Conservation (phyloP, 129 eudicot genomes). For the Tagetes erecta region DNA sequence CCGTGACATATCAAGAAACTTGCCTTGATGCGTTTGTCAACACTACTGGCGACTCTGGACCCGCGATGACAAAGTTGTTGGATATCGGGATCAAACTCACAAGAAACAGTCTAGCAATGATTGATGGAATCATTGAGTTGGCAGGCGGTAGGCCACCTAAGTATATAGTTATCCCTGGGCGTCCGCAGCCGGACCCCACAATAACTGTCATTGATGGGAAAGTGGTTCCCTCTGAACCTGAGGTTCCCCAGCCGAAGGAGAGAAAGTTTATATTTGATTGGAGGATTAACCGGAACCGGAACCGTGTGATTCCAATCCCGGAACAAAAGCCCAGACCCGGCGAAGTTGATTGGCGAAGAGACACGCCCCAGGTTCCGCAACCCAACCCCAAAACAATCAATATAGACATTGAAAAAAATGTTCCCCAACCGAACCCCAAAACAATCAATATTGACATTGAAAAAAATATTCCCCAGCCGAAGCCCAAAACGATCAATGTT, state of each 20-base stretch:
- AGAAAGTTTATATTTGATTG: neutral
- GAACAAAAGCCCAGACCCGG: neutral
- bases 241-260: neutral
- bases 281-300: neutral
- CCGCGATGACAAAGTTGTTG: slow-evolving; percentile 39
- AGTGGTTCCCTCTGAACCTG: neutral
- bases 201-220: slow-evolving; percentile 1
- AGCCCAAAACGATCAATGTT: slow-evolving; percentile 3
- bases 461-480: neutral
- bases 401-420: neutral
- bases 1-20: slow-evolving; percentile 55
- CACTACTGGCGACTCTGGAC: slow-evolving; percentile 35
- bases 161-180: neutral
- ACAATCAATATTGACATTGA: neutral
- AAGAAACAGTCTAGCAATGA: slow-evolving; percentile 52
- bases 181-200: neutral
- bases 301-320: slow-evolving; percentile 7
- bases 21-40: slow-evolving; percentile 58
- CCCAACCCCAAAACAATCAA: neutral
- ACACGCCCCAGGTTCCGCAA: neutral
- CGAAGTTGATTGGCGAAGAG: neutral
- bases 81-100: slow-evolving; percentile 39
- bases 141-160: neutral
- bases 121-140: slow-evolving; percentile 35
- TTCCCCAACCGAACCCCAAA: slow-evolving; percentile 18